phyloP scores from a whole-genome alignment of 73 alveolate genomes.

The Paramecium tetraurelia region DNA sequence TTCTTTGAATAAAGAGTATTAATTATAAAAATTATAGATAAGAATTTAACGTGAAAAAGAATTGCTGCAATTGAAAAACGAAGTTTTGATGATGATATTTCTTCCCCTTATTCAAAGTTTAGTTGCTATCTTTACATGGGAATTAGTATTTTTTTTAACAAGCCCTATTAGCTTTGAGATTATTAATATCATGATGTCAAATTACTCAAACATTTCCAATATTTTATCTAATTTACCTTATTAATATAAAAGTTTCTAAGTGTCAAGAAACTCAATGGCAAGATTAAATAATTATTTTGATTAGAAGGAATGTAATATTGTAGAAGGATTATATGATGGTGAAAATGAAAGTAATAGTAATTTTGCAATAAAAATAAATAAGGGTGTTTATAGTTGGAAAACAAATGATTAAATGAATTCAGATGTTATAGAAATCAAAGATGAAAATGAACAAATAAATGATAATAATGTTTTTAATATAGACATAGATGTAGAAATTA shows the following conservation, averaged over 20 bases:
- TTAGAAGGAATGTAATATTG: background rate
- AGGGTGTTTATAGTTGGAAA: background rate
- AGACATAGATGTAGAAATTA: background rate
- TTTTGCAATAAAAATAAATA: background rate
- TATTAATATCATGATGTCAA: background rate
- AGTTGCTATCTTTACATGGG: background rate
- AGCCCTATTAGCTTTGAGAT: background rate
- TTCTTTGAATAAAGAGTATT: conserved; percentile 17
- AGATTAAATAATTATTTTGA: background rate
- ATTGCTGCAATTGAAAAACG: background rate
- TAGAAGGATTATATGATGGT: background rate
- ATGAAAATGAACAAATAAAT: background rate
- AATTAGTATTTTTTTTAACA: background rate
- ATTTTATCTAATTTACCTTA: background rate
- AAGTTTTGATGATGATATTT: background rate
- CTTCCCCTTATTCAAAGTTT: background rate
- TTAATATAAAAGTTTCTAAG: background rate
- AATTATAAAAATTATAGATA: background rate
- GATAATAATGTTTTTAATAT: background rate
- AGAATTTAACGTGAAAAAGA: background rate
- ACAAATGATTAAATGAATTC: background rate
- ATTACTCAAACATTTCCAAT: background rate
- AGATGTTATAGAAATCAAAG: background rate
- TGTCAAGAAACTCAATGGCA: background rate
- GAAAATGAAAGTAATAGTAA: background rate